Evolutionary conservation across 1,139 yeast species (phyloP), one percentile per base, ranked within the genome.

Genomic region (Pneumocystis carinii): DNA sequence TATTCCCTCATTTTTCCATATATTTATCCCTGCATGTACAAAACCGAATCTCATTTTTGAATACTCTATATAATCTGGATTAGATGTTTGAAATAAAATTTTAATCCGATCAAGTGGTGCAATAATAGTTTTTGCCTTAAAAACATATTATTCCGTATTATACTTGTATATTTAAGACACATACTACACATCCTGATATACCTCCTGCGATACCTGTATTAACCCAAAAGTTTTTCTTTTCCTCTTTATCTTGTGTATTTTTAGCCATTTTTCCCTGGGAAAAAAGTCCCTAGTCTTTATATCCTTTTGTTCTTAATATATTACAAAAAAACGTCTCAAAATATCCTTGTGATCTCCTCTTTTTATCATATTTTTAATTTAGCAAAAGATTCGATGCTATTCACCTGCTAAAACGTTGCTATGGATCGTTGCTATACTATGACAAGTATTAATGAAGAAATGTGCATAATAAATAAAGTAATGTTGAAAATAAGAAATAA

Each of bases 31-130:
- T 0, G 98, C 97, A 61, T 78, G 76, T 65, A 83, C 79, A 63
- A 92, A 77, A 1, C 98, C 99, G 38, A 77, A 75, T 69, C 87
- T 81, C 0, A 90, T 83, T 24, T 97, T 96, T 27, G 96, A 79
- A 72, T 83, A 90, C 72, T 86, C 81, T 53, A 82, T 74, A 70
- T 87, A 92, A 66, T 86, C 92, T 0, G 97, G 97, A 70, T 90
- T 90, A 32, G 94, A 84, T 0, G 99, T 94, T 75, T 92, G 99
- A 74, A 92, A 92, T 61, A 92, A 76, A 69, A 92, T 92, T 75
- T 92, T 92, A 67, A 92, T 92, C 70, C 99, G 80, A 74, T 92
- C 99, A 64, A 92, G 75, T 0, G 99, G 99, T 0, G 99, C 99
- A 60, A 92, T 87, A 62, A 90, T 77, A 0, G 97, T 90, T 71